phyloP scores from a whole-genome alignment of 164 flowering plant species.

The Vitis cinerea region DNA sequence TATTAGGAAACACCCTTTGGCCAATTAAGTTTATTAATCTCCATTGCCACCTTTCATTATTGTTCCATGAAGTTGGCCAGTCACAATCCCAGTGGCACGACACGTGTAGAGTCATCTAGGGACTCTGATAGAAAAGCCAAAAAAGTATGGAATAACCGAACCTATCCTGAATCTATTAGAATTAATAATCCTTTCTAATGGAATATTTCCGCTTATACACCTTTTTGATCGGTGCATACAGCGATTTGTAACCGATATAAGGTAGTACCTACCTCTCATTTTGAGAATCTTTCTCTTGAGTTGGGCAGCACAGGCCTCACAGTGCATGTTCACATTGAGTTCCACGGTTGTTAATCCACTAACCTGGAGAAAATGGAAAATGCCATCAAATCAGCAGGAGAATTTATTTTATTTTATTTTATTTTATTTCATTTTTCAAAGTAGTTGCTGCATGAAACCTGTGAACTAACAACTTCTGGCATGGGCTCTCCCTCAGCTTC shows the following conservation, averaged over 20 bases:
- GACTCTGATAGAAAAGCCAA: too few relatives aligned
- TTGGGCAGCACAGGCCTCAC: conserved; percentile 88
- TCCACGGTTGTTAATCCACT: conserved; percentile 65
- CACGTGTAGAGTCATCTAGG: too few relatives aligned
- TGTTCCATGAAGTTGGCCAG: neutral
- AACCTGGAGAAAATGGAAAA: conserved; percentile 38
- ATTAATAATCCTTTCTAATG: too few relatives aligned
- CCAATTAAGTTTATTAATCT: too few relatives aligned
- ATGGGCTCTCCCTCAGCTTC: conserved; percentile 64
- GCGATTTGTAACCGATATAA: too few relatives aligned
- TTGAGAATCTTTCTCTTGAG: conserved; percentile 84
- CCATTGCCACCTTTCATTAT: too few relatives aligned
- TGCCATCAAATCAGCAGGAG: neutral
- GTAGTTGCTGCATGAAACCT: conserved; percentile 37
- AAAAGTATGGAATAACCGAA: too few relatives aligned
- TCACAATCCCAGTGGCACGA: neutral
- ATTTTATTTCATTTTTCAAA: neutral
- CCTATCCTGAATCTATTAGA: too few relatives aligned
- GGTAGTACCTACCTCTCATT: conserved; percentile 68
- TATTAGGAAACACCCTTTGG: too few relatives aligned
- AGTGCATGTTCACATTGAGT: conserved; percentile 89
- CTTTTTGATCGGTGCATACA: neutral
- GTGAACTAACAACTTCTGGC: conserved; percentile 71
- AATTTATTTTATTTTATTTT: neutral
- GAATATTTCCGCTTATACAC: too few relatives aligned